Evolutionary conservation across 2,329 filamentous ascomycete species (phyloP).

Genomic region (Waltergamsia citrina): DNA sequence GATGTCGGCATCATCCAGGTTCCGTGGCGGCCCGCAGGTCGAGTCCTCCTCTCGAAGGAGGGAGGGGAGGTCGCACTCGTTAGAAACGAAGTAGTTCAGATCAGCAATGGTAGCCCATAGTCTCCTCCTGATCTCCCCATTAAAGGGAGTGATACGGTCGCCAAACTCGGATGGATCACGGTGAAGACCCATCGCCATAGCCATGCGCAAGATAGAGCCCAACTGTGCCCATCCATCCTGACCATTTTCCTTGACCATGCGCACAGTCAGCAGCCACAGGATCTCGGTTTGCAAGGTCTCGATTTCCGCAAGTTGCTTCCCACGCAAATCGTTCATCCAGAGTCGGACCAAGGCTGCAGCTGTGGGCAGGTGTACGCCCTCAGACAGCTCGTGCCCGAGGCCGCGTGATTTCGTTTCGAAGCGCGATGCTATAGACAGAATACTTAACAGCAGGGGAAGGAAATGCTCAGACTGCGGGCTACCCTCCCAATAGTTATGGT

Average conservation of each 20-base stretch:
- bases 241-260: slow-evolving; percentile 40
- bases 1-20: slow-evolving; percentile 42
- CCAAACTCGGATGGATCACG: slow-evolving; percentile 45
- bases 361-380: slow-evolving; percentile 47
- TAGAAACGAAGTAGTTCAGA: slow-evolving; percentile 44
- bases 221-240: slow-evolving; percentile 45
- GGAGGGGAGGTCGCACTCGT: slow-evolving; percentile 41
- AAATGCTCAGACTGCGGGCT: slow-evolving; percentile 37
- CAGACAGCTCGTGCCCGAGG: slow-evolving; percentile 37
- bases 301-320: slow-evolving; percentile 43
- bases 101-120: slow-evolving; percentile 49
- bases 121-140: slow-evolving; percentile 42
- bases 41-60: slow-evolving; percentile 43
- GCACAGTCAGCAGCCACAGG: slow-evolving; percentile 40
- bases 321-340: slow-evolving; percentile 42
- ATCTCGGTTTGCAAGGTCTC: slow-evolving; percentile 44
- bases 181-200: slow-evolving; percentile 51
- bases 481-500: slow-evolving; percentile 42
- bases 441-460: slow-evolving; percentile 41
- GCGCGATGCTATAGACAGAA: slow-evolving; percentile 43
- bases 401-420: slow-evolving; percentile 42
- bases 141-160: slow-evolving; percentile 36
- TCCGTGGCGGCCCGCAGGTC: slow-evolving; percentile 41
- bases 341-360: slow-evolving; percentile 43
- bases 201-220: slow-evolving; percentile 45